phyloP scores from a whole-genome alignment of 1,139 yeast genomes.

The Magnusiomyces paraingens region DNA sequence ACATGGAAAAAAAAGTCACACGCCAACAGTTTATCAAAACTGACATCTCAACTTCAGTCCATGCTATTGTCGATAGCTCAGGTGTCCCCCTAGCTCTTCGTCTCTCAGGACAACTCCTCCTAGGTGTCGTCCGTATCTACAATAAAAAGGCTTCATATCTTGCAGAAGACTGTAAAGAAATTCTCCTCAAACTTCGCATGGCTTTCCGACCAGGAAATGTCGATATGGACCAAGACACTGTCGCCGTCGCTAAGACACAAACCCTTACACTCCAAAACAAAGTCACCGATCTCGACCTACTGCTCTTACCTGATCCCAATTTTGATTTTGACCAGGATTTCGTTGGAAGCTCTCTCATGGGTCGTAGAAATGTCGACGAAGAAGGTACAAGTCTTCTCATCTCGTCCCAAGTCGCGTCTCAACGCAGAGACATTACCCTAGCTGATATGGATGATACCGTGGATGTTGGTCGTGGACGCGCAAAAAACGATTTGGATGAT shows the following conservation, averaged over 20 bases:
- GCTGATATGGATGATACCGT: constrained; percentile 28
- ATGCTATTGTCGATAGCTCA: constrained; percentile 40
- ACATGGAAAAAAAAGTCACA: constrained; percentile 72
- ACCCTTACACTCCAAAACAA: constrained; percentile 65
- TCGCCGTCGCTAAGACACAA: constrained; percentile 48
- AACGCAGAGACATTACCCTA: constrained; percentile 23
- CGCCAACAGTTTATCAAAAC: constrained; percentile 71
- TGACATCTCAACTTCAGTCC: constrained; percentile 61
- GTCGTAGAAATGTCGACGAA: not conserved
- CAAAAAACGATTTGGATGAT: constrained; percentile 19
- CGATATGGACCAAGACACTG: constrained; percentile 43
- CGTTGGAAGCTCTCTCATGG: not conserved
- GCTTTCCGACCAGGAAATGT: constrained; percentile 52
- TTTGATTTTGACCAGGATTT: constrained; percentile 16
- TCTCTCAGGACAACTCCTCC: constrained; percentile 78
- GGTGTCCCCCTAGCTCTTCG: constrained; percentile 61
- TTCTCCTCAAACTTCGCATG: constrained; percentile 64
- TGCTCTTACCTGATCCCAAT: constrained; percentile 30
- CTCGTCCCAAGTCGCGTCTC: constrained; percentile 15
- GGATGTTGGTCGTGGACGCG: constrained; percentile 49
- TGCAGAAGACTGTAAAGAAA: constrained; percentile 78
- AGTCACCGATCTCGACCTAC: constrained; percentile 69
- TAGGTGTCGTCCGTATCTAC: constrained; percentile 85
- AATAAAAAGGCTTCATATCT: constrained; percentile 80
- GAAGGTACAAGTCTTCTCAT: constrained; percentile 1